phyloP scores from a whole-genome alignment of 768 basidiomycete species.

The Termitomyces titanicus region DNA sequence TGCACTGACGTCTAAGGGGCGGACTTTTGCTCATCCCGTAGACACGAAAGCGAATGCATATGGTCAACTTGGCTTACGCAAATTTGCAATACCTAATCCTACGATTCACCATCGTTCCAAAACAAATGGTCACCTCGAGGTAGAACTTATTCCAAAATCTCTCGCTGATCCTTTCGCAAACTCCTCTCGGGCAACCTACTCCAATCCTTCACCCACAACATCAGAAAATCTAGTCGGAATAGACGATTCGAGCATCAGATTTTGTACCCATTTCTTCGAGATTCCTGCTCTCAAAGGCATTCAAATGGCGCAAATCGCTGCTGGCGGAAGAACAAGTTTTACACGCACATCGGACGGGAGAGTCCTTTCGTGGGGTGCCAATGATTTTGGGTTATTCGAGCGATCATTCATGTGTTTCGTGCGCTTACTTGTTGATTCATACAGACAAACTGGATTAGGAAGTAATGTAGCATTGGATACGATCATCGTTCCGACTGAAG shows the following conservation, averaged over 20 bases:
- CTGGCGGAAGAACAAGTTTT: slow-evolving; percentile 73
- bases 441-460: slow-evolving; percentile 81
- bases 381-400: slow-evolving; percentile 68
- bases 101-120: slow-evolving; percentile 19
- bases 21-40: slow-evolving; percentile 76
- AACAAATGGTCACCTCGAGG: slow-evolving; percentile 31
- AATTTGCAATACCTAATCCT: slow-evolving; percentile 47
- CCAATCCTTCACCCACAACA: slow-evolving; percentile 21
- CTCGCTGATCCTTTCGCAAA: slow-evolving; percentile 47
- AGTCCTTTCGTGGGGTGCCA: slow-evolving; percentile 88
- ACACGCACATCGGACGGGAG: slow-evolving; percentile 62
- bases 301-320: slow-evolving; percentile 62
- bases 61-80: slow-evolving; percentile 81
- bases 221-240: slow-evolving; percentile 29
- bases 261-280: slow-evolving; percentile 70
- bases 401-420: neutral
- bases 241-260: slow-evolving; percentile 48
- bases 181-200: slow-evolving; percentile 37
- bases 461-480: slow-evolving; percentile 55
- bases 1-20: slow-evolving; percentile 69
- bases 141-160: slow-evolving; percentile 58
- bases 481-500: slow-evolving; percentile 82
- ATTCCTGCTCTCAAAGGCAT: slow-evolving; percentile 69
- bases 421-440: neutral
- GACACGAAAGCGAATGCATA: slow-evolving; percentile 71